Evolutionary conservation across 164 flowering plant genomes (phyloP).

Genomic region (Santalum album): DNA sequence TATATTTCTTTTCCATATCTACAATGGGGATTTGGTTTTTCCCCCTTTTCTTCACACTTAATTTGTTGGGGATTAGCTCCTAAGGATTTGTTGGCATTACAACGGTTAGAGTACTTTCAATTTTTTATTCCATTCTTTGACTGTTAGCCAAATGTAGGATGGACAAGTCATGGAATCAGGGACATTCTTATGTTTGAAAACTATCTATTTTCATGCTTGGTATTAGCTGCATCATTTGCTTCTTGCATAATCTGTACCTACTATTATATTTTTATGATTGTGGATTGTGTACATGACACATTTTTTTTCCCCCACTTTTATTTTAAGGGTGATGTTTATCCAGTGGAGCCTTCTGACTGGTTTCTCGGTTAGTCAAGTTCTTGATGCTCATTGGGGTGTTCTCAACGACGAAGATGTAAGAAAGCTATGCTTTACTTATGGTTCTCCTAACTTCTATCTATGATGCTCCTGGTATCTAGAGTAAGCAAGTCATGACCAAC

Average conservation of each 20-base stretch:
- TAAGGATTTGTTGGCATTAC: background rate
- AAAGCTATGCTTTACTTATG: slow-evolving; percentile 2
- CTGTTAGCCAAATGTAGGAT: background rate
- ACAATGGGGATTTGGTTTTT: no score
- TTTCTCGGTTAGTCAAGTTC: slow-evolving; percentile 48
- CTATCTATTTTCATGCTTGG: background rate
- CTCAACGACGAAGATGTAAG: slow-evolving; percentile 88
- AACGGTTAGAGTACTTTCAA: background rate
- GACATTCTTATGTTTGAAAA: no score
- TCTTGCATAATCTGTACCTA: background rate
- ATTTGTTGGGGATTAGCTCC: no score
- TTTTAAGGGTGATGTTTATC: slow-evolving; percentile 96
- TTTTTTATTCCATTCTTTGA: background rate
- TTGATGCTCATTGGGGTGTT: slow-evolving; percentile 98
- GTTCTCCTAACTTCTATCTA: background rate
- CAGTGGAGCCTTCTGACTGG: slow-evolving; percentile 65
- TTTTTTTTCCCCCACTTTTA: slow-evolving; percentile 6
- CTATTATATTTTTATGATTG: background rate
- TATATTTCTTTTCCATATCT: no score
- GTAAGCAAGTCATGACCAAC: no score
- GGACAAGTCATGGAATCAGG: no score
- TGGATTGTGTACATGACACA: slow-evolving; percentile 4
- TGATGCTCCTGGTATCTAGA: no score
- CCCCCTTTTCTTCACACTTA: no score
- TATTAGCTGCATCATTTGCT: background rate